Percentiles rank a stretch among this genome's conserved stretches.
phyloP scores from a whole-genome alignment of 1,284 basidiomycete species.

The Acaromyces ingoldii region DNA sequence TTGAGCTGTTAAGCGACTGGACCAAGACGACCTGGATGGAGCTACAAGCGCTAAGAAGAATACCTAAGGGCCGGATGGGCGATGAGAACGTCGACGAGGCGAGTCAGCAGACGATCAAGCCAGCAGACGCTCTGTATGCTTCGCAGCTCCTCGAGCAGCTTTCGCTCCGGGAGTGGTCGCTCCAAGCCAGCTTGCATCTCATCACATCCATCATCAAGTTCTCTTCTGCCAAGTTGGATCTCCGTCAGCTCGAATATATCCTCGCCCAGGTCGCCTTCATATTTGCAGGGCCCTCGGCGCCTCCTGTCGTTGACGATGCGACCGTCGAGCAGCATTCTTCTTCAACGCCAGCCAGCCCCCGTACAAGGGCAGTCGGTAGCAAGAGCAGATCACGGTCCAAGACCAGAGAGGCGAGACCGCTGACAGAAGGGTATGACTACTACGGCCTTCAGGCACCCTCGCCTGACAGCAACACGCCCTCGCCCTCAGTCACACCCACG shows the following conservation, averaged over 20 bases:
- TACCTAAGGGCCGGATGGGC: conserved; percentile 4
- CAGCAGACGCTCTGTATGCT: neutral
- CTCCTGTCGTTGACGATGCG: neutral
- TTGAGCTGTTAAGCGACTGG: conserved; percentile 32
- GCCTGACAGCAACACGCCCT: conserved; percentile 21
- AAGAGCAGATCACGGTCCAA: conserved; percentile 14
- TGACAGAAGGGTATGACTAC: conserved; percentile 43
- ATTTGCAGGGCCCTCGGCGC: conserved; percentile 8
- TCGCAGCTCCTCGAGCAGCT: conserved; percentile 8
- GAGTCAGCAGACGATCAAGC: neutral
- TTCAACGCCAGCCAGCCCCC: neutral
- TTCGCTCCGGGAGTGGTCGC: conserved; percentile 29
- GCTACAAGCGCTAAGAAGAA: conserved; percentile 28
- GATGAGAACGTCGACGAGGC: conserved; percentile 6
- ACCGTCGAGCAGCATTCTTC: neutral
- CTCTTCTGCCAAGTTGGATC: conserved; percentile 35
- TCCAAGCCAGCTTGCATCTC: conserved; percentile 33
- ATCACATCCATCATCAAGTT: conserved; percentile 45
- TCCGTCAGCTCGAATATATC: conserved; percentile 29
- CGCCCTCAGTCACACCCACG: conserved; percentile 23
- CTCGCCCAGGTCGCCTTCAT: conserved; percentile 27
- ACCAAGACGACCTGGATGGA: conserved; percentile 32
- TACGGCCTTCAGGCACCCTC: conserved; percentile 42
- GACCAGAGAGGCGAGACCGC: conserved; percentile 28
- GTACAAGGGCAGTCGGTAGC: neutral